Evolutionary conservation across 139 green algal genomes (phyloP), one percentile per base, ranked within the genome.

Genomic region (Penium margaritaceum): DNA sequence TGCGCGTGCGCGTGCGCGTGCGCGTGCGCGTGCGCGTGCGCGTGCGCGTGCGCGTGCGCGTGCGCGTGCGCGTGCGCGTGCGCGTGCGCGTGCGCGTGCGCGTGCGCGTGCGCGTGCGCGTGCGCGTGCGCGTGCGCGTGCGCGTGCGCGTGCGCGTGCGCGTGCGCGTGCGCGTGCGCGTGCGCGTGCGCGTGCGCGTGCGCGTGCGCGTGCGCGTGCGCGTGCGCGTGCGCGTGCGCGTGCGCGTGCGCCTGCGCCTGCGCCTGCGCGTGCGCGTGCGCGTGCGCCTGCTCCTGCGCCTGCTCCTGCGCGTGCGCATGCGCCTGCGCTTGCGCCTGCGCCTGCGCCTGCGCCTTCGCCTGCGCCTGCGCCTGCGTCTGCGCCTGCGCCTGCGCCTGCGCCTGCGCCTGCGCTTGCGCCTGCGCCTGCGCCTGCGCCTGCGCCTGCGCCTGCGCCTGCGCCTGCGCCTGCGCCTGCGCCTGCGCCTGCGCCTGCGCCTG

Each of bases 181-280:
- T 68, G 61, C 34, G 61, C 44, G 61, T 68, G 61, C 34, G 61
- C 44, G 61, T 68, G 61, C 34, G 61, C 44, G 61, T 68, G 61
- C 34, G 61, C 44, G 61, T 68, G 61, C 34, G 61, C 44, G 61
- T 68, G 61, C 61, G 61, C 44, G 61, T 68, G 61, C 61, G 61
- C 44, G 61, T 68, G 61, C 61, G 61, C 44, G 61, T 68, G 61
- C 61, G 61, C 44, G 61, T 33, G 54, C 54, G 54, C 29, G n/a
- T n/a, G n/a, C n/a, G n/a, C n/a, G n/a, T n/a, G n/a, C n/a, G n/a
- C n/a, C n/a, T n/a, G n/a, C n/a, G n/a, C n/a, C n/a, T n/a, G n/a
- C n/a, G n/a, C n/a, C n/a, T n/a, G n/a, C n/a, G n/a, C n/a, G n/a
- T n/a, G n/a, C n/a, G n/a, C n/a, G n/a, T n/a, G n/a, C n/a, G n/a